Evolutionary conservation across 2,329 filamentous ascomycete genomes (phyloP).

Genomic region (Amauroascus verrucosus): DNA sequence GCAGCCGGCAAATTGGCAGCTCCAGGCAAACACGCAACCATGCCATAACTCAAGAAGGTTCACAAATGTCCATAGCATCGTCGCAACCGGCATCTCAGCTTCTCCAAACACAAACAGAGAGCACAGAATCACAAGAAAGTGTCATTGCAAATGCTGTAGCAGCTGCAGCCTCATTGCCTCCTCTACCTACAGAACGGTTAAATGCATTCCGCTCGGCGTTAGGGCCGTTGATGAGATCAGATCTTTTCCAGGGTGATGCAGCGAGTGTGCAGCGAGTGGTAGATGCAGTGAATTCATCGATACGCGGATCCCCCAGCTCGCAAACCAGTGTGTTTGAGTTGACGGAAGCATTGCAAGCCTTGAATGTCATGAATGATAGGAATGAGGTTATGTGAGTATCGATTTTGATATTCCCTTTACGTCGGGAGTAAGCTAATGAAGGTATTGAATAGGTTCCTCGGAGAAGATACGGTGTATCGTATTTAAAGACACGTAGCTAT

Average conservation of each 20-base stretch:
- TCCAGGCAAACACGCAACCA: conserved; percentile 33
- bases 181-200: conserved; percentile 55
- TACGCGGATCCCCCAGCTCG: conserved; percentile 43
- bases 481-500: conserved; percentile 40
- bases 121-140: conserved; percentile 14
- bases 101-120: conserved; percentile 42
- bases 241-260: conserved; percentile 71
- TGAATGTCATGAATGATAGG: conserved; percentile 66
- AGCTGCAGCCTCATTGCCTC: conserved; percentile 33
- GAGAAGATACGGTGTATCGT: conserved; percentile 58
- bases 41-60: conserved; percentile 32
- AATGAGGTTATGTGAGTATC: conserved; percentile 88
- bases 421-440: conserved; percentile 10
- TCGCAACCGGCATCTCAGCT: conserved; percentile 68
- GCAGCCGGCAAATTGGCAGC: conserved; percentile 20
- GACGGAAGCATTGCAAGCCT: conserved; percentile 63
- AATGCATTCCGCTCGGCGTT: conserved; percentile 67
- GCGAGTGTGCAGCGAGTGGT: conserved; percentile 67
- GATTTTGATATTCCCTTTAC: conserved; percentile 5
- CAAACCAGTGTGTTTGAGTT: conserved; percentile 52
- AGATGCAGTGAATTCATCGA: conserved; percentile 63
- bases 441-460: conserved; percentile 31
- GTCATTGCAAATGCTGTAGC: conserved; percentile 7
- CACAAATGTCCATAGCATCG: conserved; percentile 63
- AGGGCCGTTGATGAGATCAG: conserved; percentile 69